Conservation (phyloP, 2,329 filamentous ascomycete species). For the Nothopassalora personata region DNA sequence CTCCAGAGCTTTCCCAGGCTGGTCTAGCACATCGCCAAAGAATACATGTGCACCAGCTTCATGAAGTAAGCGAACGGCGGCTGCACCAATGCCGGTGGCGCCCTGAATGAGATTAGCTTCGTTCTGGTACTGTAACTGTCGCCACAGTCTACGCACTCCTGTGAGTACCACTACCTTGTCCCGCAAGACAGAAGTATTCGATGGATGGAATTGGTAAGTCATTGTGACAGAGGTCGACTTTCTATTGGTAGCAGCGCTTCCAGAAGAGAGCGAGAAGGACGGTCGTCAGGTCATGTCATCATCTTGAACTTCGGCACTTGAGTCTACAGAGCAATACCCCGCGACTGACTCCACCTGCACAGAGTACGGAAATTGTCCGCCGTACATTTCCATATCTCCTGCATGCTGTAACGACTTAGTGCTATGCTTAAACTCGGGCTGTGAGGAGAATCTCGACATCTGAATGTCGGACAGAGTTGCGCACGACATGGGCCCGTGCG, state of each 20-base stretch:
- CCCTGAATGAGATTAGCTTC: constrained; percentile 29
- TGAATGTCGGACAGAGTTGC: background rate
- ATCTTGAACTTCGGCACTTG: background rate
- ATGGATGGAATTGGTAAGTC: constrained; percentile 23
- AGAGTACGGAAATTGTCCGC: background rate
- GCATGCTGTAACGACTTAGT: background rate
- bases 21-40: constrained; percentile 41
- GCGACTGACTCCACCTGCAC: background rate
- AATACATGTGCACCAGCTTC: constrained; percentile 39
- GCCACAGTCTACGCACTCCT: constrained; percentile 20
- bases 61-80: constrained; percentile 38
- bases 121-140: background rate
- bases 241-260: background rate
- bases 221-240: background rate
- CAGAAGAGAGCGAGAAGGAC: background rate
- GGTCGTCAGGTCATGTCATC: background rate
- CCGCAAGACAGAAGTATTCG: constrained; percentile 12
- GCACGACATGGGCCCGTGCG: background rate
- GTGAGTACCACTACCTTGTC: constrained; percentile 31
- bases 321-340: background rate
- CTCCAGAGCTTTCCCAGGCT: constrained; percentile 32
- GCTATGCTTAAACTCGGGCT: background rate
- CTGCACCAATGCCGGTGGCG: constrained; percentile 43
- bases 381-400: background rate
- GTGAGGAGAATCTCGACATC: no score